Percentiles rank a stretch among this genome's conserved stretches.
phyloP scores from a whole-genome alignment of 768 basidiomycete genomes.

The Suillus cothurnatus region DNA sequence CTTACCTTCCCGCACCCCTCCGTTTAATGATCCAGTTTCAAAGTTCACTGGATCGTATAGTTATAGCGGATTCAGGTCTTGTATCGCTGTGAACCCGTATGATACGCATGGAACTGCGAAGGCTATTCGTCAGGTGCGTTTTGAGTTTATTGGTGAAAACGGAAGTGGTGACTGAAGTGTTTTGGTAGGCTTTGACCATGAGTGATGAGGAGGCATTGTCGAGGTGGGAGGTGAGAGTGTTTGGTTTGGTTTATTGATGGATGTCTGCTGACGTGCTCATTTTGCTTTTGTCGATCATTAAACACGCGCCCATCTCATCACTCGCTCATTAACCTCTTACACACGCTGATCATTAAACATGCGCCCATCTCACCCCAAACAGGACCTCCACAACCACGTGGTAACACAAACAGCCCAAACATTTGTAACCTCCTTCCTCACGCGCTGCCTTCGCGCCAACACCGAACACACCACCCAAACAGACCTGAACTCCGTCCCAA shows the following conservation, averaged over 20 bases:
- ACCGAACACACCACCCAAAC: constrained; percentile 55
- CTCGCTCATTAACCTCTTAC: background rate
- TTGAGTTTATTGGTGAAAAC: background rate
- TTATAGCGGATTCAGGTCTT: constrained; percentile 85
- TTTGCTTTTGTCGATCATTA: background rate
- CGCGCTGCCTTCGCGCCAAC: constrained; percentile 70
- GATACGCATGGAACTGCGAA: constrained; percentile 81
- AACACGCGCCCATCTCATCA: background rate
- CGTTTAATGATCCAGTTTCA: constrained; percentile 10
- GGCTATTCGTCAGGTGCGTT: constrained; percentile 59
- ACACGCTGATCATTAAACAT: background rate
- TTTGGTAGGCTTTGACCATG: constrained; percentile 71
- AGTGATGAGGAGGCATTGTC: constrained; percentile 66
- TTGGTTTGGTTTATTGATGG: constrained; percentile 1
- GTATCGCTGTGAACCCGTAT: constrained; percentile 87
- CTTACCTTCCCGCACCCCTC: background rate
- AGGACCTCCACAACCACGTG: constrained; percentile 84
- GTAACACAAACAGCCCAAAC: constrained; percentile 85
- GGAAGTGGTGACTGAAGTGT: background rate
- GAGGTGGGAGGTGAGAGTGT: constrained; percentile 68
- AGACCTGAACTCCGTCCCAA: constrained; percentile 37
- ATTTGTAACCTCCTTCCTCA: constrained; percentile 80
- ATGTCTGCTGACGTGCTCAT: background rate
- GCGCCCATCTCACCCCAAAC: background rate
- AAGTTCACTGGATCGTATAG: constrained; percentile 87